phyloP scores from a whole-genome alignment of 805 yeast genomes.

The Candida jianshihensis region DNA sequence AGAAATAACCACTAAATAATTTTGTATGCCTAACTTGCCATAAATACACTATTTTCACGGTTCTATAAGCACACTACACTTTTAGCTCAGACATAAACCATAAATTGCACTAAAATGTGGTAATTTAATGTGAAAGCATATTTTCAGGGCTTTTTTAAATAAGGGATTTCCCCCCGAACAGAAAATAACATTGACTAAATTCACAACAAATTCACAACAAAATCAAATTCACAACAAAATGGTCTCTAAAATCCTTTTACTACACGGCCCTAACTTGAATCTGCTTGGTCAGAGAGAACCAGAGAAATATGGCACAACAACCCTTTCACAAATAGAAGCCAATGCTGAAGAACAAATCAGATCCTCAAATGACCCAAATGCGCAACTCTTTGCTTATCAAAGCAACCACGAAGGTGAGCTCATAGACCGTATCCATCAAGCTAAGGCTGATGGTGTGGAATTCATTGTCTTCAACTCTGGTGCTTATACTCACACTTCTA shows the following conservation, averaged over 20 bases:
- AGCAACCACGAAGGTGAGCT: constrained; percentile 40
- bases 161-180: no score
- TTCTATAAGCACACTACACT: no score
- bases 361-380: constrained; percentile 21
- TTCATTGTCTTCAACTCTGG: constrained; percentile 46
- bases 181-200: no score
- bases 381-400: constrained; percentile 31
- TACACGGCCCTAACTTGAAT: constrained; percentile 45
- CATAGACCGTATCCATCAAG: constrained; percentile 41
- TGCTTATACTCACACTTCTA: constrained; percentile 46
- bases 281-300: constrained; percentile 44
- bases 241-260: constrained; percentile 28
- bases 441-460: constrained; percentile 28
- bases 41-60: no score
- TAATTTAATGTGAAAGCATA: no score
- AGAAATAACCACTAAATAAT: no score
- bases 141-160: no score
- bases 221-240: background rate
- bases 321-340: constrained; percentile 35
- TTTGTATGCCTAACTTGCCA: no score
- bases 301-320: constrained; percentile 42
- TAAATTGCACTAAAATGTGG: no score
- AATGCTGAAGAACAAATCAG: constrained; percentile 25
- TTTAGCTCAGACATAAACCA: no score
- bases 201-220: background rate